A percentile compares a stretch with the other conserved stretches of the same genome.
These are phyloP conservation scores for Teratosphaeria nubilosa DNA, from an alignment of 2,329 filamentous ascomycete species.

Conservation along the genomic window DNA sequence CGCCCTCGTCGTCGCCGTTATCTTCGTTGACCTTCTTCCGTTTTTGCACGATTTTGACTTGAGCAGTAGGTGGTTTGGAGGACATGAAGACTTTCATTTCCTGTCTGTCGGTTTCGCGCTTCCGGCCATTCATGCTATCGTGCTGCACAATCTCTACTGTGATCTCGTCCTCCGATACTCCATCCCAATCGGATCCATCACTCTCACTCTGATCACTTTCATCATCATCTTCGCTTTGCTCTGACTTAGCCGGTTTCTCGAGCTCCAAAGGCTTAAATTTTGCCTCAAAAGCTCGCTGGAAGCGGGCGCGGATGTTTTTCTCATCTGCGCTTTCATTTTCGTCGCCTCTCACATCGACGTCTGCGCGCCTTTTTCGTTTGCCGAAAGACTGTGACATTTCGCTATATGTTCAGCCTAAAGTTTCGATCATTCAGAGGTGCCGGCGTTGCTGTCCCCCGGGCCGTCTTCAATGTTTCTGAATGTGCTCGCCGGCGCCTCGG, in stretches of 20 bases:
- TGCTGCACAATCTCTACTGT: constrained; percentile 35
- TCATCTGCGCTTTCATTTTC: constrained; percentile 16
- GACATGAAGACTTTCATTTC: constrained; percentile 72
- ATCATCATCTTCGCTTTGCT: background rate
- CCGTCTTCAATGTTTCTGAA: no score
- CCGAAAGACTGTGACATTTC: constrained; percentile 33
- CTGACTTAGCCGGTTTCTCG: constrained; percentile 6
- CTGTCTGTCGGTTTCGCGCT: constrained; percentile 14
- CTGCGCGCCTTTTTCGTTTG: constrained; percentile 35
- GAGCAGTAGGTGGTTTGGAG: constrained; percentile 40
- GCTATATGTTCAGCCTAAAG: background rate
- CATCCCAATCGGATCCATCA: constrained; percentile 50
- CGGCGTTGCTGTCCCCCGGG: no score
- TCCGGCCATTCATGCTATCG: constrained; percentile 28
- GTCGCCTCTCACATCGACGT: constrained; percentile 12
- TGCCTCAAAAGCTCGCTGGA: constrained; percentile 78
- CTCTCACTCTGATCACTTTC: constrained; percentile 10
- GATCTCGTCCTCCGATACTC: constrained; percentile 46
- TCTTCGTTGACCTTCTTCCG: constrained; percentile 20
- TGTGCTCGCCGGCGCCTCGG: background rate
- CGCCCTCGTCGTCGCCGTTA: constrained; percentile 41
- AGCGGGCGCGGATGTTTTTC: constrained; percentile 55
- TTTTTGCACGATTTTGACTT: constrained; percentile 8
- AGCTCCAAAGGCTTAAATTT: constrained; percentile 60
- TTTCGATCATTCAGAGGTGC: background rate